These are phyloP conservation scores for Pelargonium citronellum DNA, from an alignment of 441 rosid genomes.

Conservation along the genomic window DNA sequence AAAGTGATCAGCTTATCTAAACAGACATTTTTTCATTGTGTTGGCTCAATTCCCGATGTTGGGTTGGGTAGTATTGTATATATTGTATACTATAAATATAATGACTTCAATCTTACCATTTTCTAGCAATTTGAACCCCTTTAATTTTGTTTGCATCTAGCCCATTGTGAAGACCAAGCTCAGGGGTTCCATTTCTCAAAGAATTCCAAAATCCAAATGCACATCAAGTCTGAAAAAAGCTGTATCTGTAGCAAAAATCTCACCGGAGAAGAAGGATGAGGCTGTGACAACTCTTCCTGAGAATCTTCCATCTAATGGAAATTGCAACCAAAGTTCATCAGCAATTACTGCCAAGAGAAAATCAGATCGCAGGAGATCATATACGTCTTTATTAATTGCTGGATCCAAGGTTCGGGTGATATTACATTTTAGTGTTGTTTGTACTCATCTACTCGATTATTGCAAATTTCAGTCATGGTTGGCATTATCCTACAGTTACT, in stretches of 20 bases:
- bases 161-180: constrained; percentile 36
- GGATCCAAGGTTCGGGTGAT: constrained; percentile 52
- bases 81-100: not conserved
- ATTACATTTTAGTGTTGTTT: not conserved
- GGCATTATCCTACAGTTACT: constrained; percentile 42
- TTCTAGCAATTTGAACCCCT: not conserved
- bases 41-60: no score
- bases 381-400: constrained; percentile 63
- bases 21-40: no score
- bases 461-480: constrained; percentile 20
- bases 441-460: not conserved
- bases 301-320: constrained; percentile 30
- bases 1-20: no score
- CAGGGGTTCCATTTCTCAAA: constrained; percentile 34
- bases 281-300: constrained; percentile 27
- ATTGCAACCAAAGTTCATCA: constrained; percentile 24
- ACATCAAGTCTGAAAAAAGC: constrained; percentile 30
- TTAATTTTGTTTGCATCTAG: constrained; percentile 29
- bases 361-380: constrained; percentile 75
- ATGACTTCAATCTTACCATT: not conserved
- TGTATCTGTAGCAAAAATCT: constrained; percentile 22
- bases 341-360: constrained; percentile 38
- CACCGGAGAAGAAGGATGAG: constrained; percentile 33
- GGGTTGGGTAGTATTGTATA: no score
- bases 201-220: constrained; percentile 35